These are phyloP conservation scores for Daldinia sp. DNA, from an alignment of 2,329 filamentous ascomycete genomes.

Conservation along the genomic window DNA sequence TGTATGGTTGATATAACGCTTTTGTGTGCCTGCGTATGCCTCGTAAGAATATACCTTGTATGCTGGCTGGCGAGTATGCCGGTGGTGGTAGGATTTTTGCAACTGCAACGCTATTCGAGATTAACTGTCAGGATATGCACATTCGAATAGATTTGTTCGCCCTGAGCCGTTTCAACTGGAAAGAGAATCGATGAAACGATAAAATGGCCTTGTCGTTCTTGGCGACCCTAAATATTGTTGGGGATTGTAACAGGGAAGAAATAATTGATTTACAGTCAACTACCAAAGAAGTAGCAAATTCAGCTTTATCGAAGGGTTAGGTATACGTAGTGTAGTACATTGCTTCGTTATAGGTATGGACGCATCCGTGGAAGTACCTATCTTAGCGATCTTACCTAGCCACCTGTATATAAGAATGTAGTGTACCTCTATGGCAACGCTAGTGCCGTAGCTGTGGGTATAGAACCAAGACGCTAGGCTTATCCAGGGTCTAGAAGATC, in stretches of 20 bases:
- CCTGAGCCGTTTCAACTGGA: not conserved
- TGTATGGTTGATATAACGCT: too few relatives aligned
- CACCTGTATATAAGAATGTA: not conserved
- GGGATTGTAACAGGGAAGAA: not conserved
- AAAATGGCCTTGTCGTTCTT: not conserved
- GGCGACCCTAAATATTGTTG: not conserved
- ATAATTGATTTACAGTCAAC: not conserved
- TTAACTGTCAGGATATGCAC: not conserved
- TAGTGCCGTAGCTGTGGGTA: constrained; percentile 11
- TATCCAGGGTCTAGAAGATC: constrained; percentile 11
- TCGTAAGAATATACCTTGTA: too few relatives aligned
- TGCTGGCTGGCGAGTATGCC: too few relatives aligned
- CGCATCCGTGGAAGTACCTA: not conserved
- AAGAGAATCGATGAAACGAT: not conserved
- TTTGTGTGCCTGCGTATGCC: not conserved
- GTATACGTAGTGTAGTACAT: not conserved
- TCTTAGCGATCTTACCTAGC: not conserved
- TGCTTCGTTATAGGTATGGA: not conserved
- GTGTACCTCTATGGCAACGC: not conserved
- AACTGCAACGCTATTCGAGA: not conserved
- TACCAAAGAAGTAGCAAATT: not conserved
- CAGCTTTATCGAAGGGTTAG: not conserved
- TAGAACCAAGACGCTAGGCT: constrained; percentile 1
- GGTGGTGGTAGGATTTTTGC: not conserved
- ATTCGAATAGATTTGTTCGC: not conserved